A percentile compares a stretch with the other conserved stretches of the same genome.
Conservation (phyloP, 208 protist species). For the Acanthamoeba sp. region DNA sequence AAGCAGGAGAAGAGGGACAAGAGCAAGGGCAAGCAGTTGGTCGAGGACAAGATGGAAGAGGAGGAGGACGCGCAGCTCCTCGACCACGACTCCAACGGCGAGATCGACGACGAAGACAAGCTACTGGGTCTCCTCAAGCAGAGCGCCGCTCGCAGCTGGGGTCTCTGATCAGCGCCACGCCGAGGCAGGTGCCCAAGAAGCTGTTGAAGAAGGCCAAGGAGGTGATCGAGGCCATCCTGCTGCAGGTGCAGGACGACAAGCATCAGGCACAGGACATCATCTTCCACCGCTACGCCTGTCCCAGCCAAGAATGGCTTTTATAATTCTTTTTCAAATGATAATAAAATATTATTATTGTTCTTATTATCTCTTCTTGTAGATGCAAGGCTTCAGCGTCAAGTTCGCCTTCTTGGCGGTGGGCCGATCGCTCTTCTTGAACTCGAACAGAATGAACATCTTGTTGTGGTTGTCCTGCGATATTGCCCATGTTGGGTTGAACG, state of each 20-base stretch:
- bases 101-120: not conserved
- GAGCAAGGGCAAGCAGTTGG: not conserved
- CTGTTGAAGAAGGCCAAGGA: too few relatives aligned
- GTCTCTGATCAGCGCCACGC: not conserved
- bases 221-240: too few relatives aligned
- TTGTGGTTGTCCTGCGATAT: slow-evolving; percentile 90
- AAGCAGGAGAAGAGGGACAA: not conserved
- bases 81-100: not conserved
- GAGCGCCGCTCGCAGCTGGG: slow-evolving; percentile 35
- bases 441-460: slow-evolving; percentile 95
- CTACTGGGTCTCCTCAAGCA: slow-evolving; percentile 3
- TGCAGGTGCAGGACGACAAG: too few relatives aligned
- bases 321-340: too few relatives aligned
- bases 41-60: not conserved
- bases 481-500: too few relatives aligned
- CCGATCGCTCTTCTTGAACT: slow-evolving; percentile 93
- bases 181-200: too few relatives aligned
- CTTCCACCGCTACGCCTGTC: too few relatives aligned
- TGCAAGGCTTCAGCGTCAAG: slow-evolving; percentile 92
- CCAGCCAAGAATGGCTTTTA: too few relatives aligned
- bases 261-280: too few relatives aligned
- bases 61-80: too few relatives aligned
- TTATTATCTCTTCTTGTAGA: slow-evolving; percentile 95
- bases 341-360: slow-evolving; percentile 8
- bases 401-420: slow-evolving; percentile 85